Conservation (phyloP, 2,329 filamentous ascomycete species). For the Rugonectria rugulosa region DNA sequence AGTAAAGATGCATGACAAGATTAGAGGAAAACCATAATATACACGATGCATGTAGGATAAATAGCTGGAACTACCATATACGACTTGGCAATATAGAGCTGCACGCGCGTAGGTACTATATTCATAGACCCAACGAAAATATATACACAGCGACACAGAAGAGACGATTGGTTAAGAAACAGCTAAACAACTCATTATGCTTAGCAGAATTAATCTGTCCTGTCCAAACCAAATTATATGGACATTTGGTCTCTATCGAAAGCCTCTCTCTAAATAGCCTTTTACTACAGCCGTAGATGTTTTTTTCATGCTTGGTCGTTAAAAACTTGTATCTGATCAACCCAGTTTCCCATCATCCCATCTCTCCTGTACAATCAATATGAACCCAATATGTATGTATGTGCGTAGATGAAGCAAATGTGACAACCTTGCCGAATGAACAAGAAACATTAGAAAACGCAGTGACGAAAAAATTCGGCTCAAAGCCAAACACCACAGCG, state of each 20-base stretch:
- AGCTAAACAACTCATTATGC: slow-evolving; percentile 5
- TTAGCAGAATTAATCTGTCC: slow-evolving; percentile 30
- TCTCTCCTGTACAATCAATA: slow-evolving; percentile 8
- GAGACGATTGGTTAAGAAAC: neutral
- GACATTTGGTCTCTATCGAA: slow-evolving; percentile 36
- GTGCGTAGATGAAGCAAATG: neutral
- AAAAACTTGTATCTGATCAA: slow-evolving; percentile 28
- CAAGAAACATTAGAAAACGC: neutral
- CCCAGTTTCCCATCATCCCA: slow-evolving; percentile 19
- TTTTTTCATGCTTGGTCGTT: slow-evolving; percentile 41
- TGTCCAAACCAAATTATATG: slow-evolving; percentile 33
- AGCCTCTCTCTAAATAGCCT: slow-evolving; percentile 27
- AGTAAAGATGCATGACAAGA: too few species aligned
- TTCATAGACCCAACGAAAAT: neutral
- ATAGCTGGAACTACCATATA: too few species aligned
- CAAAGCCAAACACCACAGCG: slow-evolving; percentile 13
- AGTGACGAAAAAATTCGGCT: slow-evolving; percentile 5
- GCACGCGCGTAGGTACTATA: too few species aligned
- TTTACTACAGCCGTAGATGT: slow-evolving; percentile 37
- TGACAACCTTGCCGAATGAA: too few species aligned
- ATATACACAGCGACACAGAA: neutral
- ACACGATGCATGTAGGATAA: too few species aligned
- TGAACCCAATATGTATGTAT: slow-evolving; percentile 7
- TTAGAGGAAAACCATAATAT: too few species aligned
- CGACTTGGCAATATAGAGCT: too few species aligned